Conservation (phyloP, 495 filamentous ascomycete species). For the Penicillium psychrofluorescens region DNA sequence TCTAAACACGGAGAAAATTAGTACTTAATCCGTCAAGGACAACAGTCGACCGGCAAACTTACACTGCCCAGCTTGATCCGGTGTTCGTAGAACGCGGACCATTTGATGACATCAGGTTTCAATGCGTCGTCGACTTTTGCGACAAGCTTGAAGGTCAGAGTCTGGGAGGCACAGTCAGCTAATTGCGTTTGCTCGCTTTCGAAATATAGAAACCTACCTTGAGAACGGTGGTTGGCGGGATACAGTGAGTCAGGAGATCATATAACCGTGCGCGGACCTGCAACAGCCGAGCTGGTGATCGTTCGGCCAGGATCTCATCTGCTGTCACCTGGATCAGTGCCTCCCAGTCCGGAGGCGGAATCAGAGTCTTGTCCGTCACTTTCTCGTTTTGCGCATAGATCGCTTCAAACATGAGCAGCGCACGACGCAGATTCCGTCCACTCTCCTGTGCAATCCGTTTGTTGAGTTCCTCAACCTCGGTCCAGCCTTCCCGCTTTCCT, state of each 20-base stretch:
- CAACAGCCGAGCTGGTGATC: constrained; percentile 77
- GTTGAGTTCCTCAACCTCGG: constrained; percentile 61
- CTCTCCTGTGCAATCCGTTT: constrained; percentile 83
- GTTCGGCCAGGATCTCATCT: constrained; percentile 84
- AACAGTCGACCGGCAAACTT: constrained; percentile 5
- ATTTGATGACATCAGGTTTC: constrained; percentile 87
- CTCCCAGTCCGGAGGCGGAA: constrained; percentile 95
- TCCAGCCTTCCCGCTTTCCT: constrained; percentile 71
- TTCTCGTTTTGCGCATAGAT: constrained; percentile 96
- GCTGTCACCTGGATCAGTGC: constrained; percentile 80
- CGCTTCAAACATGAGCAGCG: constrained; percentile 91
- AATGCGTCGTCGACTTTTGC: constrained; percentile 77
- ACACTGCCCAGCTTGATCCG: constrained; percentile 76
- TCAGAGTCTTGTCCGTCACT: constrained; percentile 76
- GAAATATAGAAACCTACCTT: constrained; percentile 45
- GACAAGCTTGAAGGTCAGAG: constrained; percentile 87
- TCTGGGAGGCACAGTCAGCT: constrained; percentile 26
- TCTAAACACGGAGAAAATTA: constrained; percentile 38
- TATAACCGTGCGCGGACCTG: constrained; percentile 88
- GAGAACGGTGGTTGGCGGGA: constrained; percentile 84
- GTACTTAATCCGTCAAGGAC: background rate
- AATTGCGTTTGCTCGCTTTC: no score
- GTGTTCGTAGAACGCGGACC: constrained; percentile 96
- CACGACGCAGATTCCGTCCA: constrained; percentile 81
- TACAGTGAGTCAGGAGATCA: constrained; percentile 93